Evolutionary conservation across 371 early-diverging fungal species (phyloP).

Genomic region (Coemansia sp.): DNA sequence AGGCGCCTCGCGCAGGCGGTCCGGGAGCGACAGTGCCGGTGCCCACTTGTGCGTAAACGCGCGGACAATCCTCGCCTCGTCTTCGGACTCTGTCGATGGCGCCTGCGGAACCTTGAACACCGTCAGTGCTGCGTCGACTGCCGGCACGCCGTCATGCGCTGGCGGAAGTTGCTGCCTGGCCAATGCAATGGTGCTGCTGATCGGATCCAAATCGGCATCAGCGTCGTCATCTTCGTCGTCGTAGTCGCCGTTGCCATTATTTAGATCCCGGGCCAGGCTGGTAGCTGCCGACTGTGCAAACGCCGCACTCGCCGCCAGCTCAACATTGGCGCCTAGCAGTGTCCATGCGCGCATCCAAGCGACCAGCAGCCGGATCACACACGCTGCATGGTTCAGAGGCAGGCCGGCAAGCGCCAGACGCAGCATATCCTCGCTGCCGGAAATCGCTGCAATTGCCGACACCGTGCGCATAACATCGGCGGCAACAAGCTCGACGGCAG

Average conservation of each 20-base stretch:
- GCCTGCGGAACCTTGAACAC: slow-evolving; percentile 24
- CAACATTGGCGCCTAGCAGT: slow-evolving; percentile 42
- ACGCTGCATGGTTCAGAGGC: slow-evolving; percentile 33
- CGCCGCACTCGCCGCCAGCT: slow-evolving; percentile 40
- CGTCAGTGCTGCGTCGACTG: slow-evolving; percentile 37
- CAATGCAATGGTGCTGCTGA: slow-evolving; percentile 9
- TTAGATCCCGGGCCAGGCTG: not conserved
- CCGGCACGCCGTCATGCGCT: slow-evolving; percentile 21
- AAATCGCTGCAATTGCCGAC: slow-evolving; percentile 21
- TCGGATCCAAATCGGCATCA: not conserved
- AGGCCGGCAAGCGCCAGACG: slow-evolving; percentile 40
- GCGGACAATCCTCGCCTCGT: slow-evolving; percentile 16
- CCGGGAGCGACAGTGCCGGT: slow-evolving; percentile 33
- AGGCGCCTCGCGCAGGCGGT: slow-evolving; percentile 26
- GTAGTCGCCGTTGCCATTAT: not conserved
- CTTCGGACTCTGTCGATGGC: not conserved
- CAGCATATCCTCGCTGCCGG: slow-evolving; percentile 33
- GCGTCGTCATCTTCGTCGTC: slow-evolving; percentile 4
- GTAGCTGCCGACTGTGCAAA: slow-evolving; percentile 16
- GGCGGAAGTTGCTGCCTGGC: slow-evolving; percentile 14
- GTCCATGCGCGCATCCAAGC: slow-evolving; percentile 41
- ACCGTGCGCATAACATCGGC: slow-evolving; percentile 31
- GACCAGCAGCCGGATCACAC: slow-evolving; percentile 40
- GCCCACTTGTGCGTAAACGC: slow-evolving; percentile 43
- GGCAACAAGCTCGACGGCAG: not conserved